phyloP scores from a whole-genome alignment of 2,329 filamentous ascomycete species.

The Pyricularia sp. region DNA sequence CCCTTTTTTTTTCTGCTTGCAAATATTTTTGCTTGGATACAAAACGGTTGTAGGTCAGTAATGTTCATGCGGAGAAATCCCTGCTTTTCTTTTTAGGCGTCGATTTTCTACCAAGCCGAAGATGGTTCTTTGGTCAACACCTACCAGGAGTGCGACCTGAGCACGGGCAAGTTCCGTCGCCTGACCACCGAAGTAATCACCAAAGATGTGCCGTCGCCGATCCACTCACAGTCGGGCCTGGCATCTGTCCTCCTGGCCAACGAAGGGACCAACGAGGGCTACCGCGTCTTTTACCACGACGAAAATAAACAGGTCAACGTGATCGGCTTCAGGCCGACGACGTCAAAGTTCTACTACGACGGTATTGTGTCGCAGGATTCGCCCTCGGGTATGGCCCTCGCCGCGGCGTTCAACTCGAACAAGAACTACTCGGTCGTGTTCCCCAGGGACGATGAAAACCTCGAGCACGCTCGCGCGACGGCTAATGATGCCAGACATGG shows the following conservation, averaged over 20 bases:
- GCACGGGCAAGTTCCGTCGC: conserved; percentile 18
- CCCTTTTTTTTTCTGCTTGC: not conserved
- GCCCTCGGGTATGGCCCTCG: conserved; percentile 16
- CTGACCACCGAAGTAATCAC: conserved; percentile 19
- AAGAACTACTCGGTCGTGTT: conserved; percentile 22
- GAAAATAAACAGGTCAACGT: conserved; percentile 16
- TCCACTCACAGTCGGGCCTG: conserved; percentile 18
- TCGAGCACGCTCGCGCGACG: conserved; percentile 8
- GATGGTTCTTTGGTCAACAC: conserved; percentile 18
- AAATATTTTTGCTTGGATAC: not conserved
- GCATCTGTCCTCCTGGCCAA: conserved; percentile 18
- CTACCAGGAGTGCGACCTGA: conserved; percentile 20
- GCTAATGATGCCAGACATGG: not conserved
- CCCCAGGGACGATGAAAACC: conserved; percentile 18
- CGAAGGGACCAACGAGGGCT: conserved; percentile 16
- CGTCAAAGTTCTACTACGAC: conserved; percentile 16
- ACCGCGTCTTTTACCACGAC: conserved; percentile 26
- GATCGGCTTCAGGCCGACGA: conserved; percentile 17
- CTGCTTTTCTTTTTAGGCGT: conserved; percentile 16
- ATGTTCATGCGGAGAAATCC: not conserved
- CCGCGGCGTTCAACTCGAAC: conserved; percentile 13
- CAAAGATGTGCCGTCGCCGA: conserved; percentile 10
- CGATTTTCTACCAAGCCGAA: conserved; percentile 21
- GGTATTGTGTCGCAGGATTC: conserved; percentile 19
- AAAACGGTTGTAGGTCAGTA: too few relatives aligned